Evolutionary conservation across 139 green algal species (phyloP), one percentile per base, ranked within the genome.

Genomic region (Mesotaenium endlicherianum): DNA sequence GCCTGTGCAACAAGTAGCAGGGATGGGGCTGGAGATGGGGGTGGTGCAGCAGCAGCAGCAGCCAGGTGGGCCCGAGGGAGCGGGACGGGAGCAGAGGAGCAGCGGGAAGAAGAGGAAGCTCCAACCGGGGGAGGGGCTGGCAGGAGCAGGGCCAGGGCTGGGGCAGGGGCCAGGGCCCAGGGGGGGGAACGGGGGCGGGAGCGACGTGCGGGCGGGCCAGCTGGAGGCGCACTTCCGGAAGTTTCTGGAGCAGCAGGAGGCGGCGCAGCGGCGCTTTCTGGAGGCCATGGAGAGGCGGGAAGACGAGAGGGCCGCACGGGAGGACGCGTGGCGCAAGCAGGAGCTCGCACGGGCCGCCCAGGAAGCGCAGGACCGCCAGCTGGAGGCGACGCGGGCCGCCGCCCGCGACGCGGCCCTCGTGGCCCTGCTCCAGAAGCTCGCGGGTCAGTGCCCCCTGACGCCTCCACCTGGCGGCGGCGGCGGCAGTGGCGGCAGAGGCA

Each of bases 151-250:
- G 64, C 14, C 14, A 14, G 14, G 64, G 64, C 14, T 14, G 64
- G 38, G 64, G 64, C 8, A 14, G 64, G 8, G 64, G 64, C 8
- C 8, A 14, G 14, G 64, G 8, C 8, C 8, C 8, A 14, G 39
- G 40, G 71, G n/a, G 71, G 49, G 71, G 71, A 41, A 80, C 31
- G 30, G 71, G 71, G 41, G 49, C 30, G 69, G 71, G 71, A 36
- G 31, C 38, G 30, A 36, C 16, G 31, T 16, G 41, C 3, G 38
- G 71, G 36, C n/a, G 71, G 49, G 38, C 47, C 11, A 69, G 31
- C n/a, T 30, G 71, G 6, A 69, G 71, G n/a, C 31, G 38, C n/a
- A 68, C 16, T n/a, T 16, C 26, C 26, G 49, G 3, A 30, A 43
- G 71, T 30, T n/a, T 30, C 26, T 30, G 71, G 36, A 68, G 71